Conservation (phyloP, 495 filamentous ascomycete species). For the Cercophora newfieldiana region DNA sequence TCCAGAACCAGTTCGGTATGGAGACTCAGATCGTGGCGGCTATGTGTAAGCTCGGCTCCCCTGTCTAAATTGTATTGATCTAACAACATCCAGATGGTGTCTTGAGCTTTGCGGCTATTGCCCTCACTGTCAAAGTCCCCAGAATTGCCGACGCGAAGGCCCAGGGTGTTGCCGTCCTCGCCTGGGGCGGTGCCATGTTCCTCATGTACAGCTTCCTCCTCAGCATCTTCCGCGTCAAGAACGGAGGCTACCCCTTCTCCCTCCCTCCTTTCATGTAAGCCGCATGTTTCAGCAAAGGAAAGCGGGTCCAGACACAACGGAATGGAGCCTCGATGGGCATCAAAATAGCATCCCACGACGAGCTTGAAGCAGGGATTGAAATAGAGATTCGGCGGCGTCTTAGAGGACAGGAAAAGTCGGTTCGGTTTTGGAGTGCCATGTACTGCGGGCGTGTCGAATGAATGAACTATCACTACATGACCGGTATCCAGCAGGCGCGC, state of each 20-base stretch:
- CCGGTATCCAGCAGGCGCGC: background rate
- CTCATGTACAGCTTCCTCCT: constrained; percentile 90
- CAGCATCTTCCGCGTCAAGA: constrained; percentile 92
- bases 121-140: constrained; percentile 86
- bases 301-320: background rate
- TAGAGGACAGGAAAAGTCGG: constrained; percentile 6
- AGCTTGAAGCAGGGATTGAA: background rate
- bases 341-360: background rate
- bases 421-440: background rate
- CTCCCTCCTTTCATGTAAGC: constrained; percentile 77
- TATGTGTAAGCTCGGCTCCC: constrained; percentile 70
- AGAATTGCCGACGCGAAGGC: constrained; percentile 73
- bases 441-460: background rate
- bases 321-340: background rate
- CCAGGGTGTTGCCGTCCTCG: constrained; percentile 79
- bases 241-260: constrained; percentile 90
- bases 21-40: constrained; percentile 96
- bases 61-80: constrained; percentile 1
- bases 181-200: constrained; percentile 78
- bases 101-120: constrained; percentile 89
- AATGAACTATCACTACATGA: background rate
- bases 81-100: constrained; percentile 68
- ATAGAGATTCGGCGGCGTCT: constrained; percentile 9
- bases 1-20: constrained; percentile 91
- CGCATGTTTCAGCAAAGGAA: background rate